Evolutionary conservation across 1,284 basidiomycete genomes (phyloP), one percentile per base, ranked within the genome.

Genomic region (Tausonia pullulans): DNA sequence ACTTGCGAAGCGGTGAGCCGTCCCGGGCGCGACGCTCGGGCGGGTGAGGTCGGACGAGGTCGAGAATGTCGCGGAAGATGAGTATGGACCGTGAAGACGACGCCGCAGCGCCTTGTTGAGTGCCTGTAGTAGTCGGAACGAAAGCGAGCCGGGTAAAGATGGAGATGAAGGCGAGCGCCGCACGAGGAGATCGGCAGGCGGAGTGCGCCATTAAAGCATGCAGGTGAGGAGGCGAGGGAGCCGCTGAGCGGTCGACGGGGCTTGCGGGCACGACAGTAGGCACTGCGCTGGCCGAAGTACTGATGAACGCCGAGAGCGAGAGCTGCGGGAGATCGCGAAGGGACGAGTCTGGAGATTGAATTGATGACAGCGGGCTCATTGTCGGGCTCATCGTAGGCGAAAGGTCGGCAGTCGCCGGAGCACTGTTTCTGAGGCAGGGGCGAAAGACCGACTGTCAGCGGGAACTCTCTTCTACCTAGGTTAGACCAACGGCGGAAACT

Each of bases 121-220:
- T 27, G 27, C 27, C 27, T 27, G 27, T 27, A 27, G 27, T 27
- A 27, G 27, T 74, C 10, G 75, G 73, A 1, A 74, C 72, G 66
- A 79, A 79, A 1, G 77, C 73, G n/a, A 79, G 70, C 1, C 74
- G 70, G 41, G 76, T 76, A 69, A 81, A 80, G 54, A 80, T 75
- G 27, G 77, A 73, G 62, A 80, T 79, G 43, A 80, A 73, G 0
- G 78, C 72, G 39, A 74, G 69, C 39, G 76, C 74, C 4, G 79
- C 77, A 4, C 70, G 66, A 9, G 55, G 41, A 2, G 55, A 41
- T 4, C 55, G 55, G 27, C 27, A 27, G 27, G 27, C 27, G 27
- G 27, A 27, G 27, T 27, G 27, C 27, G 27, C 27, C 27, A 27
- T 27, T 27, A 27, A 27, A 27, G 27, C 27, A 27, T 27, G 27